Evolutionary conservation across 148 eudicot species (phyloP).

Genomic region (Euryodendron excelsum): DNA sequence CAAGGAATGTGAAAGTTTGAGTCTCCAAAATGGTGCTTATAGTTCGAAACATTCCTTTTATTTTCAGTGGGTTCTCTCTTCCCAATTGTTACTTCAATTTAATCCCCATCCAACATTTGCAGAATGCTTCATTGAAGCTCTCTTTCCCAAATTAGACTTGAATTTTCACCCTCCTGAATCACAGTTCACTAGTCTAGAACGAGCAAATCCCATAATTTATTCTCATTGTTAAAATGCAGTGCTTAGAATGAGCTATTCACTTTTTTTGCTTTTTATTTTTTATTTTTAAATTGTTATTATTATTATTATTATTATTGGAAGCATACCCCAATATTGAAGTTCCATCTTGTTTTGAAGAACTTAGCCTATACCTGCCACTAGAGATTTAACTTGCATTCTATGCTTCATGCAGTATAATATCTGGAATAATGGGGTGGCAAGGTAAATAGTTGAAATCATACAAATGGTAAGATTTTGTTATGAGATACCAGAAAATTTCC

Average conservation of each 20-base stretch:
- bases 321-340: not conserved
- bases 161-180: not conserved
- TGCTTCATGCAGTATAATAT: not conserved
- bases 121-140: not conserved
- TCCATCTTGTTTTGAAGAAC: not conserved
- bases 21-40: not conserved
- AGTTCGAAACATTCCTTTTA: not conserved
- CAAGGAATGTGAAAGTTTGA: conserved; percentile 37
- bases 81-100: conserved; percentile 8
- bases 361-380: not conserved
- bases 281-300: not conserved
- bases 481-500: no score
- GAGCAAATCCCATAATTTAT: conserved; percentile 11
- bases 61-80: conserved; percentile 4
- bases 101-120: conserved; percentile 10
- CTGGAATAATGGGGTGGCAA: no score
- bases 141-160: conserved; percentile 2
- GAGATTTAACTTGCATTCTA: not conserved
- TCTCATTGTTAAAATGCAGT: conserved; percentile 5
- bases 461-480: no score
- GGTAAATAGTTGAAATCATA: no score
- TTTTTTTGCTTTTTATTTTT: not conserved
- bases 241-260: not conserved
- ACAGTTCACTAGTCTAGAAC: conserved; percentile 9
- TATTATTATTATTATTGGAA: not conserved